phyloP scores from a whole-genome alignment of 2,329 filamentous ascomycete genomes.

The Thelonectria blattea region DNA sequence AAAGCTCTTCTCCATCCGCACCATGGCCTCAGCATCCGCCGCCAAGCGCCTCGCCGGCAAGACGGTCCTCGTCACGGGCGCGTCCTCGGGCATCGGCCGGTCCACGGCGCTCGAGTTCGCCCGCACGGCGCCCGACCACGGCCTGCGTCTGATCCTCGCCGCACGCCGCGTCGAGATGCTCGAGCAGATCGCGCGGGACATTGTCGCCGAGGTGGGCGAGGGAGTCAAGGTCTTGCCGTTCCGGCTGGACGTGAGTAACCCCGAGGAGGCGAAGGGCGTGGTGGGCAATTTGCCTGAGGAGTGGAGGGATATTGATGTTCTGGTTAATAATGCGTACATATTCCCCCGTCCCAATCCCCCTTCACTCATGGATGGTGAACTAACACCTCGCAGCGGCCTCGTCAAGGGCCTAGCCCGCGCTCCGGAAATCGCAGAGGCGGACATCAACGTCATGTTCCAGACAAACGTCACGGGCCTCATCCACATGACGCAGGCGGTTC shows the following conservation, averaged over 20 bases:
- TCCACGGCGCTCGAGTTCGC: slow-evolving; percentile 91
- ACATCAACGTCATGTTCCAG: slow-evolving; percentile 85
- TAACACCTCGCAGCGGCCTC: slow-evolving; percentile 67
- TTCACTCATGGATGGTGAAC: neutral
- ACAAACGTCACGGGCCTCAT: slow-evolving; percentile 96
- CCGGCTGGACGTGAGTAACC: slow-evolving; percentile 85
- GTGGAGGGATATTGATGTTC: slow-evolving; percentile 82
- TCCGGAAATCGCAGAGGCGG: slow-evolving; percentile 79
- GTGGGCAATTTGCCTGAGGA: slow-evolving; percentile 77
- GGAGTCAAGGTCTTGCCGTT: slow-evolving; percentile 84
- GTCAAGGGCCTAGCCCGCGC: slow-evolving; percentile 88
- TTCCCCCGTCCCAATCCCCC: no score
- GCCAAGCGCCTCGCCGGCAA: slow-evolving; percentile 89
- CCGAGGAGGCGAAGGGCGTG: slow-evolving; percentile 75
- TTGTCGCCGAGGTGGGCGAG: slow-evolving; percentile 75
- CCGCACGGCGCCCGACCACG: slow-evolving; percentile 75
- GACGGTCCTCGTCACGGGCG: slow-evolving; percentile 89
- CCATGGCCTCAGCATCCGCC: slow-evolving; percentile 64
- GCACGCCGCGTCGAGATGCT: slow-evolving; percentile 84
- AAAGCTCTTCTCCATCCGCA: slow-evolving; percentile 34
- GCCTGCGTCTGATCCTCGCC: slow-evolving; percentile 84
- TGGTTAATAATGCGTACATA: slow-evolving; percentile 84
- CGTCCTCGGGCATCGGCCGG: slow-evolving; percentile 88
- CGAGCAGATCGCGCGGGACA: slow-evolving; percentile 76
- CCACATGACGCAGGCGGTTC: slow-evolving; percentile 91